phyloP scores from a whole-genome alignment of 192 early-diverging fungal species.

The Paraglomus occultum region DNA sequence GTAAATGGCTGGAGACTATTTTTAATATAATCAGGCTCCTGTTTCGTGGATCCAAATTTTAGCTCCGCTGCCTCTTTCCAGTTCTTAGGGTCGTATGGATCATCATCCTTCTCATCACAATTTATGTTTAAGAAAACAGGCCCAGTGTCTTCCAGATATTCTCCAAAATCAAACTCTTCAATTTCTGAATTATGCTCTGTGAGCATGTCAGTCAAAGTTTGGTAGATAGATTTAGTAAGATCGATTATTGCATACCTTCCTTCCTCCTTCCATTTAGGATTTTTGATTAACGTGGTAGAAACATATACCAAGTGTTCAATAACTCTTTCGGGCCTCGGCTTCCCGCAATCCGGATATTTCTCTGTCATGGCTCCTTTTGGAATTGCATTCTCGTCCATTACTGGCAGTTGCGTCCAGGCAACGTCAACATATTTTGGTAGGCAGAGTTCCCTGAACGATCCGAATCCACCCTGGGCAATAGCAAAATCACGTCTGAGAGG shows the following conservation, averaged over 20 bases:
- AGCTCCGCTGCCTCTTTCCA: neutral
- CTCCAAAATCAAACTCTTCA: too few relatives aligned
- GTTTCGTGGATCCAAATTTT: neutral
- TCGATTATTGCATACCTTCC: neutral
- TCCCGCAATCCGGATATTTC: constrained; percentile 11
- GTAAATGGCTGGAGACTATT: neutral
- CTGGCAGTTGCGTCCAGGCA: constrained; percentile 2
- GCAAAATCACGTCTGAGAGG: too few relatives aligned
- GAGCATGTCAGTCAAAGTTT: neutral
- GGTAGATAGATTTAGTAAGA: constrained; percentile 2
- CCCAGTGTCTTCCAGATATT: too few relatives aligned
- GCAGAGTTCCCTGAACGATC: too few relatives aligned
- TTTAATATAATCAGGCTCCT: neutral
- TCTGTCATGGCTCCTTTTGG: neutral
- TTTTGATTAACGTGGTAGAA: neutral
- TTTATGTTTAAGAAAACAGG: neutral
- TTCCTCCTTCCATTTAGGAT: neutral
- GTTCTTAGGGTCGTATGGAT: constrained; percentile 7
- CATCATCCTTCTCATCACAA: neutral
- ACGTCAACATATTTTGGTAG: constrained; percentile 9
- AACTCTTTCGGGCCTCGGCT: neutral
- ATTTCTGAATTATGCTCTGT: neutral
- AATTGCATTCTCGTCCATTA: constrained; percentile 13
- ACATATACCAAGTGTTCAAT: constrained; percentile 1
- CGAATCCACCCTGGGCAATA: too few relatives aligned